Base-by-base conservation (phyloP, 148 eudicot genomes). In the Fagopyrum homotropicum region DNA sequence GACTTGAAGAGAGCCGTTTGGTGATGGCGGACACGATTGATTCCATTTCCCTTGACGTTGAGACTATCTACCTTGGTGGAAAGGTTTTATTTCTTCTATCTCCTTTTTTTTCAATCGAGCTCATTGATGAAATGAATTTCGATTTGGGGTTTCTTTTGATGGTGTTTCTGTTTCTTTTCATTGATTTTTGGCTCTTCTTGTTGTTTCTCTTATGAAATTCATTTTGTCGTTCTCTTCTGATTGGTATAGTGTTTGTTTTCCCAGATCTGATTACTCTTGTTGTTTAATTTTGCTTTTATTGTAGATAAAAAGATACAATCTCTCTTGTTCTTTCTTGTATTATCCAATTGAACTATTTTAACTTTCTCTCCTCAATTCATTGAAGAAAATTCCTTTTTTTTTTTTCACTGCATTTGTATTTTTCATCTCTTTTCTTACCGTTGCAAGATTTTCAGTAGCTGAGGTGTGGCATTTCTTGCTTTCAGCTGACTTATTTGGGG, bases 61-160 rank as follows among this genome's bases (percentile, higher is more conserved):
- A 92, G 78, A 90, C 96, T 35, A 90, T 95, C 73, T 90, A 89
- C 81, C 91, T 89, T 74, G 93, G 93, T 57, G 97, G 96, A 86
- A 86, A 91, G 97, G 98, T 94, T 76, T n/a, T 35, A 40, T 7
- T 46, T 22, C 64, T 52, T 30, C 3, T 35, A 35, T 11, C 55
- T 11, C 22, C 9, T 76, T 22, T 69, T 69, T n/a, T 16, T 61
- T 16, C 44, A 19, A 40, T 35, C 73, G 54, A 56, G 29, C 64
- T 64, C 69, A 14, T 66, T 66, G 6, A 10, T 75, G 48, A 22
- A 35, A 48, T 57, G 16, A 30, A 45, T 45, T 29, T 74, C 63
- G 44, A 55, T 43, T 4, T 52, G 14, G 9, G 69, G 7, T 56
- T 30, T 51, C 43, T 47, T 43, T 47, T 52, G 15, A 26, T 57